Evolutionary conservation across 2,329 filamentous ascomycete genomes (phyloP), one percentile per base, ranked within the genome.

Genomic region (Triangularia setosa): DNA sequence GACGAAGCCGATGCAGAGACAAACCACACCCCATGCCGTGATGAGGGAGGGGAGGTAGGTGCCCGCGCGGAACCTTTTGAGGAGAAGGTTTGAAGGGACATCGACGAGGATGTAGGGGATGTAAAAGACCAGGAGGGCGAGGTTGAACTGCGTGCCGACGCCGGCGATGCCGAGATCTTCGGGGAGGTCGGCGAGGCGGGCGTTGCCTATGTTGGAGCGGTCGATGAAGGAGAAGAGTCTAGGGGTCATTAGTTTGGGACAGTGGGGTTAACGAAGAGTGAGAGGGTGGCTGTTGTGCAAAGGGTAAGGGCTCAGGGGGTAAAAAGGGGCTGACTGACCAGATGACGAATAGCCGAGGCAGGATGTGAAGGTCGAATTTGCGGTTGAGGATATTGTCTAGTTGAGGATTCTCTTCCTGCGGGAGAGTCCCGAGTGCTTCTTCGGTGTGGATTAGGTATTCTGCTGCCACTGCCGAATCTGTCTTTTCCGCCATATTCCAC

Each of bases 101-200:
- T 90, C 87, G 65, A 88, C 88, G 14, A 89, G 77, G 1, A 87
- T 79, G 72, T 91, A 91, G 1, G 86, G 87, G 40, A 90, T 80
- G 77, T 91, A 91, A 77, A 92, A 91, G 64, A 91, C 81, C 9
- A 74, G 71, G 7, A 86, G 79, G 11, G 83, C 79, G 4, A 84
- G 76, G 73, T 90, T 90, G 74, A 89, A 91, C 71, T 85, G 78
- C 16, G 80, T 81, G 44, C 72, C 73, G 14, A 81, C 76, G 1
- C 80, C 81, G 40, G 40, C 40, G 79, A 90, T 84, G 28, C 80
- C 65, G 33, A 73, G 63, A 57, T 71, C 68, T 55, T 79, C 59
- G 56, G 72, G 68, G 33, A 76, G 68, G 30, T 72, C 72, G 60
- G 72, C 74, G 63, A 85, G 82, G 72, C 82, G 84, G n/a, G 83